These are phyloP conservation scores for Jatropha multifida DNA, from an alignment of 441 rosid genomes.

Conservation along the genomic window DNA sequence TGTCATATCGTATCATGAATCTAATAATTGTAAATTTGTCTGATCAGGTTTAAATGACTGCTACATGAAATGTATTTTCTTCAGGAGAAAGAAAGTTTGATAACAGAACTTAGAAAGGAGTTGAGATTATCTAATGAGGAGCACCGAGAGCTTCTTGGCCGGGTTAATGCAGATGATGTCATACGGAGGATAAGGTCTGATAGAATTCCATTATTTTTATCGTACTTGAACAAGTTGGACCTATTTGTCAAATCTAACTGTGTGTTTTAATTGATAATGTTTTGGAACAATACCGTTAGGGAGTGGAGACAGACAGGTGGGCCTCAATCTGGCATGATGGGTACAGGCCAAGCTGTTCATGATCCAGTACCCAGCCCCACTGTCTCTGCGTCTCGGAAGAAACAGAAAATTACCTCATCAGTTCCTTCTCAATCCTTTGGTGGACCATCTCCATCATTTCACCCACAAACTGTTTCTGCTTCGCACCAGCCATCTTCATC, in stretches of 20 bases:
- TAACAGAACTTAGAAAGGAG: slow-evolving; percentile 95
- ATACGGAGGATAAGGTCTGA: slow-evolving; percentile 85
- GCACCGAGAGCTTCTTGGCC: slow-evolving; percentile 80
- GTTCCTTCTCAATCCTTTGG: slow-evolving; percentile 79
- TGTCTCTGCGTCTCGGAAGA: slow-evolving; percentile 88
- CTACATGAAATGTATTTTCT: slow-evolving; percentile 28
- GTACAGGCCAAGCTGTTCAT: slow-evolving; percentile 64
- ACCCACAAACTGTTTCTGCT: slow-evolving; percentile 60
- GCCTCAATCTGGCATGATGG: slow-evolving; percentile 65
- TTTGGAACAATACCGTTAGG: slow-evolving; percentile 40
- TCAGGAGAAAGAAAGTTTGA: slow-evolving; percentile 95
- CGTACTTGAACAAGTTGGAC: slow-evolving; percentile 8
- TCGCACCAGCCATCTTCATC: slow-evolving; percentile 84
- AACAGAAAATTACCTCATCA: slow-evolving; percentile 72
- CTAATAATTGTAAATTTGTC: slow-evolving; percentile 22
- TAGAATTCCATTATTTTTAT: slow-evolving; percentile 10
- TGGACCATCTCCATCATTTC: slow-evolving; percentile 66
- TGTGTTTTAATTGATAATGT: slow-evolving; percentile 3
- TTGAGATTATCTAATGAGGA: slow-evolving; percentile 94
- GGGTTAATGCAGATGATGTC: slow-evolving; percentile 86
- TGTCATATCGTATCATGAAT: slow-evolving; percentile 11
- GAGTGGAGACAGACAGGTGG: slow-evolving; percentile 87
- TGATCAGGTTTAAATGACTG: slow-evolving; percentile 24
- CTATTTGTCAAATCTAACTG: slow-evolving; percentile 8
- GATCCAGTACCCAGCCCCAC: slow-evolving; percentile 83